Conservation (phyloP, 805 yeast species). For the Ascoidea tarda region DNA sequence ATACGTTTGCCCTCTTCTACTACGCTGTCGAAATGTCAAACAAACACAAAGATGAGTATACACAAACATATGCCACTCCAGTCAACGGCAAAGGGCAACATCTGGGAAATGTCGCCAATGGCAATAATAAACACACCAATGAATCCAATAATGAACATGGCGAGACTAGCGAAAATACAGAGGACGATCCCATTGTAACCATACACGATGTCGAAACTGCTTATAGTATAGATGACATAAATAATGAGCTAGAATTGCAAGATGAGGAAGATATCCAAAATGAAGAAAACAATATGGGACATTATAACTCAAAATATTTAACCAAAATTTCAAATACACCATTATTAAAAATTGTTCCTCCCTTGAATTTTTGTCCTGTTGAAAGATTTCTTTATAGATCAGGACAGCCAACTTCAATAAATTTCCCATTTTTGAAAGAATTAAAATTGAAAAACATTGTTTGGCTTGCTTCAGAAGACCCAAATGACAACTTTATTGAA, state of each 20-base stretch:
- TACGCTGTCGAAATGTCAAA: too few species aligned
- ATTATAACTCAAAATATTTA: background rate
- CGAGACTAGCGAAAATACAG: background rate
- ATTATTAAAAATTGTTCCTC: slow-evolving; percentile 67
- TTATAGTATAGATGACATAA: background rate
- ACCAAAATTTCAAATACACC: slow-evolving; percentile 37
- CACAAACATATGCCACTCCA: too few species aligned
- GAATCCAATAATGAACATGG: too few species aligned
- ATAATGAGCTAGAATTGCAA: slow-evolving; percentile 1
- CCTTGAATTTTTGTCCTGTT: slow-evolving; percentile 90
- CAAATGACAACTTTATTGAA: slow-evolving; percentile 73
- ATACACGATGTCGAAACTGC: background rate
- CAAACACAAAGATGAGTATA: too few species aligned
- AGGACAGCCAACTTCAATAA: slow-evolving; percentile 92
- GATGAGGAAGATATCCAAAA: slow-evolving; percentile 1
- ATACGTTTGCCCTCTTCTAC: too few species aligned
- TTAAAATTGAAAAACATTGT: slow-evolving; percentile 66
- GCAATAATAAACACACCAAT: too few species aligned
- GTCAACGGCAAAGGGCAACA: too few species aligned
- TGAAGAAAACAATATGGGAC: background rate
- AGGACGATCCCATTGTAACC: background rate
- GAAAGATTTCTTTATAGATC: slow-evolving; percentile 77
- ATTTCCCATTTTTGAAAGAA: slow-evolving; percentile 71
- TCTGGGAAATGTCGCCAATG: too few species aligned
- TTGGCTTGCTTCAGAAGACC: slow-evolving; percentile 95